Base-by-base conservation (phyloP, 2,329 filamentous ascomycete species). In the Canariomyces notabilis region DNA sequence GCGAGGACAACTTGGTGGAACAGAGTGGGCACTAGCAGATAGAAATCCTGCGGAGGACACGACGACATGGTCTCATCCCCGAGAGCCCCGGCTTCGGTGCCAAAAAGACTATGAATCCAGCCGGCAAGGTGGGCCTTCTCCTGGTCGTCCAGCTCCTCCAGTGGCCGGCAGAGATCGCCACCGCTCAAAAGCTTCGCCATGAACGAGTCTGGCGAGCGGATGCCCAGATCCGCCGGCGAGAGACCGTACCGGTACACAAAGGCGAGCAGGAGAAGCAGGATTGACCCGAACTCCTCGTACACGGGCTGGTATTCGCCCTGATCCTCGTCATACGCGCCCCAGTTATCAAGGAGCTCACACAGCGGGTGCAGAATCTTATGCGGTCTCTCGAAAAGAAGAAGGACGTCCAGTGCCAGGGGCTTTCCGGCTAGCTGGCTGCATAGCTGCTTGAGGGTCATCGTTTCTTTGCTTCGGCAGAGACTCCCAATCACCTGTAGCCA, bases 251-350 rank as follows among this genome's bases (percentile, higher is more conserved):
- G 82, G 60, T 88, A 79, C n/a, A 84, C 76, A 53, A 89, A 83
- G 0, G 85, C 84, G 42, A 90, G 66, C 0, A 89, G 74, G 2
- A 93, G 70, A 1, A 93, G 73, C 6, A 93, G 67, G 14, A 90
- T 82, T 0, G 85, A 81, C 1, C 87, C 86, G 55, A 91, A 93
- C 57, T 94, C 88, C 59, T 93, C 88, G 57, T 93, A 93, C 0
- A 89, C 81, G 0, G 87, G 87, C 61, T 91, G 87, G 57, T 89
- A 89, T 60, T 93, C 88, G 43, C 80, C 82, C 65, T 90, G 86
- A 55, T 91, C 87, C 51, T 89, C 86, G 32, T 91, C 87, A 57
- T 90, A 88, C 9, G 77, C 55, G 6, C 49, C 73, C 87, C 87
- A 93, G 51, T 79, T 80, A 56, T 93, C 87, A 11, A 94, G 71